Evolutionary conservation across 768 basidiomycete genomes (phyloP).

Genomic region (Hortiboletus campestris): DNA sequence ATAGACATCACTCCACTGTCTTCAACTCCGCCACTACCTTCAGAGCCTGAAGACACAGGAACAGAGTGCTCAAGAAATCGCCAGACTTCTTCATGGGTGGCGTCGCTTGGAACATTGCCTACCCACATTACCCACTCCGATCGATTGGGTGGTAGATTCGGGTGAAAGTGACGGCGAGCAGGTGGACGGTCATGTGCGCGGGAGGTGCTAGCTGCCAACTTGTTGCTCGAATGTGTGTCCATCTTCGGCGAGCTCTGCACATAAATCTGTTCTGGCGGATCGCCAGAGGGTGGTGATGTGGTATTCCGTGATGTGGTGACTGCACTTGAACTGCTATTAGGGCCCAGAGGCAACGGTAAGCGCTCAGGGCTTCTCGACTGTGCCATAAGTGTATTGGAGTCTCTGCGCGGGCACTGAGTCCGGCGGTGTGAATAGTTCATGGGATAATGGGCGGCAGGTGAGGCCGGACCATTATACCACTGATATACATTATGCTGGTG

Average conservation of each 20-base stretch:
- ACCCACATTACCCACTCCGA: slow-evolving; percentile 98
- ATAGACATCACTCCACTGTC: slow-evolving; percentile 72
- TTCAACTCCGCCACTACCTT: not conserved
- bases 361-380: slow-evolving; percentile 13
- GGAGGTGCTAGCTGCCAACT: not conserved
- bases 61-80: slow-evolving; percentile 62
- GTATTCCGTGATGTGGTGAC: not conserved
- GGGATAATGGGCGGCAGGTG: slow-evolving; percentile 28
- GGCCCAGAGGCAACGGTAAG: slow-evolving; percentile 5
- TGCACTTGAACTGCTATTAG: not conserved
- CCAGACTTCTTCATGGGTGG: slow-evolving; percentile 83
- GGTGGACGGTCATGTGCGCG: slow-evolving; percentile 28
- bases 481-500: slow-evolving; percentile 39
- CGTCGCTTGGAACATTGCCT: slow-evolving; percentile 86
- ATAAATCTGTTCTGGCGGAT: slow-evolving; percentile 2
- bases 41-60: slow-evolving; percentile 9
- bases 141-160: slow-evolving; percentile 67
- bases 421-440: slow-evolving; percentile 27
- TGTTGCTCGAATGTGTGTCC: not conserved
- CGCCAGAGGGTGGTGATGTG: not conserved
- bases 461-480: slow-evolving; percentile 48
- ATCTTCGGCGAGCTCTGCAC: not conserved
- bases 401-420: slow-evolving; percentile 18
- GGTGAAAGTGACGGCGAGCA: slow-evolving; percentile 60
- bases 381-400: slow-evolving; percentile 19